Evolutionary conservation across 345 rosid genomes (phyloP).

Genomic region (Ceriops decandra): DNA sequence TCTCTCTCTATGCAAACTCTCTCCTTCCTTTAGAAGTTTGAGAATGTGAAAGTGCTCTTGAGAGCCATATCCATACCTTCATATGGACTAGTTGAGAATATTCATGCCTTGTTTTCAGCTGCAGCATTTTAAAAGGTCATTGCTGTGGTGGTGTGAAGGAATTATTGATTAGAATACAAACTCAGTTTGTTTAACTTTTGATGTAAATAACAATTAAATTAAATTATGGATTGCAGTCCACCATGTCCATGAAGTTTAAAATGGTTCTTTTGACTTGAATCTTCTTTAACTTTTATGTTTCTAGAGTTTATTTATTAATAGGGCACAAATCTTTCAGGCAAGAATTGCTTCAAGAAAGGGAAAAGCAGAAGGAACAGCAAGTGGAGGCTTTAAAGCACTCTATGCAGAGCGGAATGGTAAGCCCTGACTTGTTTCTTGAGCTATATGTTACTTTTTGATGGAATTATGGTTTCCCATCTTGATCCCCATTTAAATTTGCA

Average conservation of each 20-base stretch:
- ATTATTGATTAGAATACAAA: too few species aligned
- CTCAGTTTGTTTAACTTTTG: background rate
- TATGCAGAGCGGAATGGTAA: constrained; percentile 98
- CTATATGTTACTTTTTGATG: background rate
- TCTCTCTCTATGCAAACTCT: too few species aligned
- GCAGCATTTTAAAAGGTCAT: too few species aligned
- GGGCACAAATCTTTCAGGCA: constrained; percentile 40
- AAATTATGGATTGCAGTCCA: background rate
- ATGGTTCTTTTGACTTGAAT: background rate
- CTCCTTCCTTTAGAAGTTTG: background rate
- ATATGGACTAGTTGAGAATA: too few species aligned
- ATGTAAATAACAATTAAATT: background rate
- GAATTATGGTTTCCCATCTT: constrained; percentile 1
- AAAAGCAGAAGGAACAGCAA: constrained; percentile 84
- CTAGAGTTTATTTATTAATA: background rate
- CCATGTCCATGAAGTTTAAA: background rate
- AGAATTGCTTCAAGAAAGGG: constrained; percentile 70
- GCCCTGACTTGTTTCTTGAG: constrained; percentile 16
- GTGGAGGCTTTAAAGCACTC: constrained; percentile 65
- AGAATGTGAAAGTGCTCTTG: background rate
- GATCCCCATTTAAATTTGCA: constrained; percentile 23
- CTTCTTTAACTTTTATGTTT: background rate
- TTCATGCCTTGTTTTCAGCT: too few species aligned
- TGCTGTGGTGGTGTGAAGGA: too few species aligned
- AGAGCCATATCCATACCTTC: too few species aligned